phyloP scores from a whole-genome alignment of 2,329 filamentous ascomycete genomes.

The Fusarium kyushuense region DNA sequence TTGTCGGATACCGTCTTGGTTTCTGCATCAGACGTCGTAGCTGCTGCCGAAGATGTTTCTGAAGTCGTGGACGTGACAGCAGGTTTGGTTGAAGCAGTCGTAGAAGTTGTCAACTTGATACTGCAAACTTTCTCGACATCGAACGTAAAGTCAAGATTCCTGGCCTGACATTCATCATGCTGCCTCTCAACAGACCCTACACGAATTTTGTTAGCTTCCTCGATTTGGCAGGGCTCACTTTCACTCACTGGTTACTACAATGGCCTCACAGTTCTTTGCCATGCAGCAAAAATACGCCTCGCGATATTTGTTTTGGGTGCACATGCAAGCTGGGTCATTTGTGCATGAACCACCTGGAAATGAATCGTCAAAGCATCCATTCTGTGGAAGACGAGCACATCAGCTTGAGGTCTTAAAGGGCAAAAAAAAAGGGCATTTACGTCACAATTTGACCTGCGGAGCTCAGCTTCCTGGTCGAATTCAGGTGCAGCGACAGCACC shows the following conservation, averaged over 20 bases:
- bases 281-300: slow-evolving; percentile 19
- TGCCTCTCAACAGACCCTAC: slow-evolving; percentile 3
- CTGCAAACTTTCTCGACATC: not conserved
- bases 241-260: slow-evolving; percentile 1
- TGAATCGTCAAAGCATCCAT: slow-evolving; percentile 6
- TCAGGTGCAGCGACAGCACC: not conserved
- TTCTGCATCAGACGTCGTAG: not conserved
- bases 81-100: fast-evolving
- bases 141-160: slow-evolving; percentile 13
- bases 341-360: slow-evolving; percentile 14
- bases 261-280: not conserved
- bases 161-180: slow-evolving; percentile 3
- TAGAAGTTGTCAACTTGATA: not conserved
- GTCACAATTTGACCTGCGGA: slow-evolving; percentile 11
- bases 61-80: not conserved
- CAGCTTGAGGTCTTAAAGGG: fast-evolving
- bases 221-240: fast-evolving
- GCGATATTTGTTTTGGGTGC: not conserved
- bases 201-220: fast-evolving
- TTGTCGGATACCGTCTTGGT: not conserved
- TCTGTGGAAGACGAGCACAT: not conserved
- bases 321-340: slow-evolving; percentile 8
- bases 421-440: fast-evolving
- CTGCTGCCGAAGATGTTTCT: not conserved
- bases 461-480: slow-evolving; percentile 1